Evolutionary conservation across 306 rosid species (phyloP), one percentile per base, ranked within the genome.

Genomic region (Geum urbanum): DNA sequence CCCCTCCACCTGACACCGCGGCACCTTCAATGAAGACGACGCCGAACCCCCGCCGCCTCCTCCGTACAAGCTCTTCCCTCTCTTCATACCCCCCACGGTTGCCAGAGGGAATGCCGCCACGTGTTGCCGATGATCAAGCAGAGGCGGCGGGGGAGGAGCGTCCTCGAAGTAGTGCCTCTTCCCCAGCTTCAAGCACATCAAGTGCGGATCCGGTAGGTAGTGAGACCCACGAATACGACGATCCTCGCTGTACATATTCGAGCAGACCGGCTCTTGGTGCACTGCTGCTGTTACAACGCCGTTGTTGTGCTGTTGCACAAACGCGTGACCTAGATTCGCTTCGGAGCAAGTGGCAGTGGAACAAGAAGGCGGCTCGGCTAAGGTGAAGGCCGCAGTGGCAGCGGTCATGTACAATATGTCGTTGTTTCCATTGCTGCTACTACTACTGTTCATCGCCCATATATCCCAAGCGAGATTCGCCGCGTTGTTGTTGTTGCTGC

Each of bases 1-100:
- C 1, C 98, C 98, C 73, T 92, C 96, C 78, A 90, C 98, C 86
- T 92, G 98, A 69, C 98, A 92, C 66, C 92, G 72, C 4, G 96
- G 86, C 39, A 83, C 45, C 45, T 72, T 63, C 57, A 80, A 27
- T 39, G 54, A 40, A 16, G 72, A 40, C 18, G 72, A 56, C 45
- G 63, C 32, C 18, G 66, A 22, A 39, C 44, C 15, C 55, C 63
- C 61, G n/a, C 43, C 50, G 15, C 55, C 70, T 5, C 61, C 72
- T 0, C 70, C 68, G 3, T 67, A 63, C 4, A 41, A 5, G 19
- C 43, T 59, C 62, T 74, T 87, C 1, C 86, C 91, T 61, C 78
- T 83, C 87, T 86, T 88, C 52, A 80, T 83, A 0, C 66, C 24
- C 13, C 66, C 66, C 9, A 60, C 20, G 14, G 49, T 72, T 56